Percentiles rank a stretch among this genome's conserved stretches.
phyloP scores from a whole-genome alignment of 768 basidiomycete genomes.

The Naganishia kalamii region DNA sequence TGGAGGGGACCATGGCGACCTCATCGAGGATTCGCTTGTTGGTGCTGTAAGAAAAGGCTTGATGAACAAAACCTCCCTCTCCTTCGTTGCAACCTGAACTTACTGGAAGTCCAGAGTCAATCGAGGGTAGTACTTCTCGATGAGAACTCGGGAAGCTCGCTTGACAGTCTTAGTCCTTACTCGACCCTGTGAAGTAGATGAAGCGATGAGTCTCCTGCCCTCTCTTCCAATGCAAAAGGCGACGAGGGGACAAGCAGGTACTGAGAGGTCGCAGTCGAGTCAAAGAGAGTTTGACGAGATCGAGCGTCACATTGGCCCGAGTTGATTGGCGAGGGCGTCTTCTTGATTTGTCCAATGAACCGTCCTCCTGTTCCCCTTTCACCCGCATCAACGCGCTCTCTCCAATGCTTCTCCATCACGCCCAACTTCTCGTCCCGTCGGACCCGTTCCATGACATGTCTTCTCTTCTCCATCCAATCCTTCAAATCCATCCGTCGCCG shows the following conservation, averaged over 20 bases:
- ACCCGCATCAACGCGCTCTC: too few species aligned
- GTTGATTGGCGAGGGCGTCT: too few species aligned
- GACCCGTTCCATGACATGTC: background rate
- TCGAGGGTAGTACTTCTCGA: conserved; percentile 99
- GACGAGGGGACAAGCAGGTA: background rate
- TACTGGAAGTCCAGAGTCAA: conserved; percentile 94
- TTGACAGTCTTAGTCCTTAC: conserved; percentile 99
- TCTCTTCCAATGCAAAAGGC: background rate
- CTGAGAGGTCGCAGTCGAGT: background rate
- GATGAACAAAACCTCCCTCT: conserved; percentile 3
- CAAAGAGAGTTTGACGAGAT: too few species aligned
- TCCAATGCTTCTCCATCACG: too few species aligned
- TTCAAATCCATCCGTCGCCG: background rate
- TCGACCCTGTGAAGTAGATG: conserved; percentile 62
- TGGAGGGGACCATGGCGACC: conserved; percentile 77
- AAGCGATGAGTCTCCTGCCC: background rate
- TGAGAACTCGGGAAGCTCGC: conserved; percentile 95
- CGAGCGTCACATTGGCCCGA: too few species aligned
- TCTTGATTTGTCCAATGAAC: too few species aligned
- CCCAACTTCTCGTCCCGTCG: too few species aligned
- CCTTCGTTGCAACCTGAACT: conserved; percentile 24
- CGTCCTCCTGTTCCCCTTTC: too few species aligned
- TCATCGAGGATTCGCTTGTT: conserved; percentile 89
- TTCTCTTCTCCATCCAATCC: background rate
- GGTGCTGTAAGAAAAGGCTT: conserved; percentile 52